Base-by-base conservation (phyloP, 148 eudicot species). In the Rhododendron kiyosumense region DNA sequence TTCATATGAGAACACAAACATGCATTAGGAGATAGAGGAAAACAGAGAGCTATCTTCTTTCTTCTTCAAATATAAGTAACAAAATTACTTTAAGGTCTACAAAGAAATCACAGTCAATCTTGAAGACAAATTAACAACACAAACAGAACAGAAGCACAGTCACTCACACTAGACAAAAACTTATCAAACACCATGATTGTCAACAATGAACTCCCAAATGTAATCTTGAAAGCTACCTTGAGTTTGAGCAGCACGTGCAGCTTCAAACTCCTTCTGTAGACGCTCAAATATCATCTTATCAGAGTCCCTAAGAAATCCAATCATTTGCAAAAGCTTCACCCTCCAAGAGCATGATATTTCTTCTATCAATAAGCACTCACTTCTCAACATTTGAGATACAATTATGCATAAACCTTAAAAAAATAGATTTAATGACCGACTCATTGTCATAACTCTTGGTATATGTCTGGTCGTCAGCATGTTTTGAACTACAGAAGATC, bases 211-310 rank as follows among this genome's bases (percentile, higher is more conserved):
- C 38, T 30, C 36, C 61, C 46, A 83, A 83, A 77, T 30, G 46
- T n/a, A 45, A 43, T 51, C 77, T 12, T 49, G 46, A 84, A 81
- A 83, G 57, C 28, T 91, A 96, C 99, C 99, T 94, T 93, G 96
- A 63, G 95, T 94, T 91, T 94, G 95, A 88, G 95, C 92, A 82
- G 93, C 93, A 67, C 89, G 94, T 74, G 96, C 98, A 91, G 93
- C 95, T 84, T 94, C 96, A 91, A 97, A 97, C 88, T 97, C 99
- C 86, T 88, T 94, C 83, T 93, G 98, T 85, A 97, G 83, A 83
- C 99, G 99, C 91, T 97, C 99, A 91, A 93, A 97, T 84, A 95
- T 87, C 92, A 89, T 88, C 93, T 94, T 94, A 89, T 95, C 98
- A 48, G 99, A 94, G 87, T 97, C 99, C 95, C 98, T 97, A 85